Evolutionary conservation across 768 basidiomycete species (phyloP).

Genomic region (Boletellus sp.): DNA sequence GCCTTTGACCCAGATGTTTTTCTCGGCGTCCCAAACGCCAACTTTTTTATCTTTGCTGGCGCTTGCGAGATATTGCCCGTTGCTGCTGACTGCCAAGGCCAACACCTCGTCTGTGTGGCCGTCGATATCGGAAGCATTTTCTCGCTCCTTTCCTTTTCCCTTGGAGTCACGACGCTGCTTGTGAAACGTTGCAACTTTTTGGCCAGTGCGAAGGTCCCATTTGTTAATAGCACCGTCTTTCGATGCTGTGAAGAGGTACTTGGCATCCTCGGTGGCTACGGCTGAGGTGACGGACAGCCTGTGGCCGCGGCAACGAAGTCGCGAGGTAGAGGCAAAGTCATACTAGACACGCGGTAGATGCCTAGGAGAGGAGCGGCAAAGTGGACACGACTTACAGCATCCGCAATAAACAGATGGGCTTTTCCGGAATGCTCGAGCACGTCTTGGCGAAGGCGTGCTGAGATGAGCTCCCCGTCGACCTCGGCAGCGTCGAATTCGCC

Average conservation of each 20-base stretch:
- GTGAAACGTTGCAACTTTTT: conserved; percentile 53
- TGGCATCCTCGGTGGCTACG: conserved; percentile 66
- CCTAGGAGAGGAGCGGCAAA: background rate
- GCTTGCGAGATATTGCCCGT: conserved; percentile 83
- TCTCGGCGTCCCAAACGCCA: conserved; percentile 82
- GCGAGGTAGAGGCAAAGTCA: conserved; percentile 42
- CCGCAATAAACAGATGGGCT: conserved; percentile 76
- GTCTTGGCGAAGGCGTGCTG: conserved; percentile 86
- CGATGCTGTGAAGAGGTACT: conserved; percentile 79
- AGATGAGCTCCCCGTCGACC: conserved; percentile 90
- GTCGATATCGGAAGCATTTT: conserved; percentile 42
- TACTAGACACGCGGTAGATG: conserved; percentile 39
- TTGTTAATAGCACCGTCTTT: conserved; percentile 91
- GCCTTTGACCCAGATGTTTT: conserved; percentile 70
- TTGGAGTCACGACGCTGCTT: conserved; percentile 51
- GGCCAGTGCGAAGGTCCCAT: conserved; percentile 71
- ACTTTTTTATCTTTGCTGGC: conserved; percentile 81
- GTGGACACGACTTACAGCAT: conserved; percentile 46
- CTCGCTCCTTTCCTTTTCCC: conserved; percentile 58
- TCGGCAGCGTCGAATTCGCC: conserved; percentile 95
- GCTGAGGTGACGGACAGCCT: conserved; percentile 80
- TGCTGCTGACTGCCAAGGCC: conserved; percentile 76
- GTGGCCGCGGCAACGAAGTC: conserved; percentile 68
- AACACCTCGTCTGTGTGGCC: conserved; percentile 90
- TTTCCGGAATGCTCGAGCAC: conserved; percentile 88